Evolutionary conservation across 2,329 filamentous ascomycete genomes (phyloP).

Genomic region (Penicillium occitanis): DNA sequence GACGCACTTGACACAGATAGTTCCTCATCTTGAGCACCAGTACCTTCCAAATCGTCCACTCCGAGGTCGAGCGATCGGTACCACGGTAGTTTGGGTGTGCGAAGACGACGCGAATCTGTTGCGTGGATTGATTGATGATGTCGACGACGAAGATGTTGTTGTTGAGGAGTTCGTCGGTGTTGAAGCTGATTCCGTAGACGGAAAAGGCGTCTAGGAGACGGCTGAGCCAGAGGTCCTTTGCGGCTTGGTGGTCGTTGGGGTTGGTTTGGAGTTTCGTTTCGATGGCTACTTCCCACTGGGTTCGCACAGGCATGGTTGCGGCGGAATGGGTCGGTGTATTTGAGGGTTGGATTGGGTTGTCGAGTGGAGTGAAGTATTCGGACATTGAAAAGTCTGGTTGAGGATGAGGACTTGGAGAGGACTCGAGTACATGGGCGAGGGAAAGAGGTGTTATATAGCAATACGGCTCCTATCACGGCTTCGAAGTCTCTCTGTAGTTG

Average conservation of each 20-base stretch:
- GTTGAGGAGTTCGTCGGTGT: background rate
- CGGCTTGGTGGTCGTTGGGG: background rate
- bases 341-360: background rate
- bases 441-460: background rate
- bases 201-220: slow-evolving; percentile 1
- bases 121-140: background rate
- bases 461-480: background rate
- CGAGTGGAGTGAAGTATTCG: background rate
- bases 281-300: background rate
- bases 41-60: background rate
- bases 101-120: background rate
- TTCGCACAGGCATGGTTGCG: background rate
- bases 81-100: background rate
- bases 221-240: slow-evolving; percentile 3
- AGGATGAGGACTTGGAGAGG: background rate
- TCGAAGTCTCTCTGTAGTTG: background rate
- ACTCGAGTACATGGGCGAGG: background rate
- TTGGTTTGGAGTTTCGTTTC: background rate
- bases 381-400: background rate
- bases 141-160: background rate
- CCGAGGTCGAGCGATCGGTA: background rate
- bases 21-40: background rate
- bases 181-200: background rate
- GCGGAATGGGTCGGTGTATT: background rate
- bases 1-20: background rate